These are phyloP conservation scores for Odonthalia washingtoniensis DNA, from an alignment of 31 red algal genomes.

Conservation along the genomic window DNA sequence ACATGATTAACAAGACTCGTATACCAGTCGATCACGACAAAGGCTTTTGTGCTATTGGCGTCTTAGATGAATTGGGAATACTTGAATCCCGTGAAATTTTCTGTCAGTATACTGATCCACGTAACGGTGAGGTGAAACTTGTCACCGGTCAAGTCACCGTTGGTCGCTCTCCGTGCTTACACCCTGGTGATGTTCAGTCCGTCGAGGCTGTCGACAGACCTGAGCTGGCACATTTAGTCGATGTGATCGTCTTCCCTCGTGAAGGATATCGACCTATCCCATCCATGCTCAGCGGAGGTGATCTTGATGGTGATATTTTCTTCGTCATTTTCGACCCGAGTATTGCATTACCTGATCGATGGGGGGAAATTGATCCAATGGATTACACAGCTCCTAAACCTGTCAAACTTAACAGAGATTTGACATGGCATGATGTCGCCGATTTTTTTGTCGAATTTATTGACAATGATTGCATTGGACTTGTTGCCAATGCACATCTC, in stretches of 20 bases:
- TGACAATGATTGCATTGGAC: slow-evolving; percentile 29
- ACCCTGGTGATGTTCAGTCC: slow-evolving; percentile 42
- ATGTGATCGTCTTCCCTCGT: slow-evolving; percentile 46
- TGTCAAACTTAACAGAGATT: neutral
- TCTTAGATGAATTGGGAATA: slow-evolving; percentile 37
- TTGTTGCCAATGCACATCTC: slow-evolving; percentile 38
- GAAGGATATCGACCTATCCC: slow-evolving; percentile 25
- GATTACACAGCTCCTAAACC: slow-evolving; percentile 34
- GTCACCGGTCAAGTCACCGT: slow-evolving; percentile 3
- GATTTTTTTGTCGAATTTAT: slow-evolving; percentile 46
- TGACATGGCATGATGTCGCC: slow-evolving; percentile 11
- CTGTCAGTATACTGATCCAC: slow-evolving; percentile 31
- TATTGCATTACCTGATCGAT: neutral
- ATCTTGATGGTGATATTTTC: slow-evolving; percentile 48
- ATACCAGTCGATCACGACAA: slow-evolving; percentile 18
- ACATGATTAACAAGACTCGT: neutral
- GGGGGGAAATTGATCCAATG: neutral
- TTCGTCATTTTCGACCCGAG: slow-evolving; percentile 26
- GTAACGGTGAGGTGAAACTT: neutral
- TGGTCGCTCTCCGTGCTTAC: slow-evolving; percentile 30
- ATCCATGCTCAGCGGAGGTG: slow-evolving; percentile 48
- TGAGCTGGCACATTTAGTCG: slow-evolving; percentile 26
- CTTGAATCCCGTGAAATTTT: slow-evolving; percentile 14
- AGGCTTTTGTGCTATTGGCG: slow-evolving; percentile 40
- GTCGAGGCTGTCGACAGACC: slow-evolving; percentile 7